These are phyloP conservation scores for Rhododendron vialii DNA, from an alignment of 148 eudicot species.

Conservation along the genomic window DNA sequence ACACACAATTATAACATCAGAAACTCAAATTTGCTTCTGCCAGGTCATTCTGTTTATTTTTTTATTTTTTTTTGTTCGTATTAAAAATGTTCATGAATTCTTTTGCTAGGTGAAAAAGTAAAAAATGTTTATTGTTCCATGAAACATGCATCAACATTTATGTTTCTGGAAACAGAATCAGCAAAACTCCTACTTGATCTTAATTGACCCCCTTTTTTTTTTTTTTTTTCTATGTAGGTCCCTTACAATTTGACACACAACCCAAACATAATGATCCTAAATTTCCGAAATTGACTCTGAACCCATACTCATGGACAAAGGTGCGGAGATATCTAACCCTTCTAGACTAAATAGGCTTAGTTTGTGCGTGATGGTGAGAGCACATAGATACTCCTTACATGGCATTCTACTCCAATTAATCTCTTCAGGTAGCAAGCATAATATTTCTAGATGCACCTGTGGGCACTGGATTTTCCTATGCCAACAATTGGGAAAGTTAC, in stretches of 20 bases:
- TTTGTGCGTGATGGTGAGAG: too few species aligned
- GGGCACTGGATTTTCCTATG: slow-evolving; percentile 14
- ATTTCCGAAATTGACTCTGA: background rate
- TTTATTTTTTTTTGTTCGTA: too few species aligned
- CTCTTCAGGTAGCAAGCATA: slow-evolving; percentile 6
- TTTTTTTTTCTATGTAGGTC: background rate
- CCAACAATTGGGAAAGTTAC: background rate
- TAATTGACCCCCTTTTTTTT: background rate
- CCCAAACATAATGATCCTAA: background rate
- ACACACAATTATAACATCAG: too few species aligned
- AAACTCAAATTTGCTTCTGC: too few species aligned
- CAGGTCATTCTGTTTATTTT: too few species aligned
- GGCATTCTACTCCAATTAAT: background rate
- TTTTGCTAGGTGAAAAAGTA: too few species aligned
- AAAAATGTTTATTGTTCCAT: too few species aligned
- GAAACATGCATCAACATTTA: too few species aligned
- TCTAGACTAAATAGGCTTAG: too few species aligned
- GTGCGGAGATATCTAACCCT: background rate
- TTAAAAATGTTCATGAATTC: too few species aligned
- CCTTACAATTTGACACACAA: background rate
- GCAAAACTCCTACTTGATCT: background rate
- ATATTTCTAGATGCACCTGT: slow-evolving; percentile 14
- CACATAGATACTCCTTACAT: too few species aligned
- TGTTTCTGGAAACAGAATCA: too few species aligned
- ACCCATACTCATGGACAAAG: slow-evolving; percentile 18